Evolutionary conservation across 129 eudicot species (phyloP).

Genomic region (Lactuca sativa): DNA sequence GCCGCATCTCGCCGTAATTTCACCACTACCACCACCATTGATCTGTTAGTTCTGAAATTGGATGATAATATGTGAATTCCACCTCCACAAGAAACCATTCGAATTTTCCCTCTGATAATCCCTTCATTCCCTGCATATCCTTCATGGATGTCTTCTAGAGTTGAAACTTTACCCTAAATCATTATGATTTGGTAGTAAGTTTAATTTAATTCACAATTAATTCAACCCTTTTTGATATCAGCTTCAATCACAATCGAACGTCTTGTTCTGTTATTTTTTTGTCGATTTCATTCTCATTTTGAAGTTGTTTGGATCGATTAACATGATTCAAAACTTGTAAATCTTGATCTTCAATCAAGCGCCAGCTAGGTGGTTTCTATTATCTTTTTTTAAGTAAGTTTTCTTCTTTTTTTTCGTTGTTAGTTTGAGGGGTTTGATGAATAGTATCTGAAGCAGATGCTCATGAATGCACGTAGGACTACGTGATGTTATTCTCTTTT

Average conservation of each 20-base stretch:
- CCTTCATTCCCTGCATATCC: conserved; percentile 4
- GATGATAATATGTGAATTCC: no score
- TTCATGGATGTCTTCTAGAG: neutral
- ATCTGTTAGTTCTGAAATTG: no score
- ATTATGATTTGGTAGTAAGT: neutral
- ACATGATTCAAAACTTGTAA: conserved; percentile 14
- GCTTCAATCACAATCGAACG: neutral
- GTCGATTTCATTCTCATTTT: conserved; percentile 4
- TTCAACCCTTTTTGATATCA: conserved; percentile 7
- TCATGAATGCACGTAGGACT: neutral
- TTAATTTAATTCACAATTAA: conserved; percentile 18
- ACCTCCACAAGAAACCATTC: conserved; percentile 8
- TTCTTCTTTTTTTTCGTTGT: neutral
- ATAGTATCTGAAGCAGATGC: conserved; percentile 1
- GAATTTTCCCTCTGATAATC: conserved; percentile 27
- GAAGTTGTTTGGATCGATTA: conserved; percentile 29
- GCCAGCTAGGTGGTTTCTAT: conserved; percentile 43
- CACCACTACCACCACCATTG: no score
- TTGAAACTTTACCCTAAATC: neutral
- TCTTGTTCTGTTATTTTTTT: neutral
- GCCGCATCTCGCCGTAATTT: no score
- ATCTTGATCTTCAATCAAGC: conserved; percentile 12
- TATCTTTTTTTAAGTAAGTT: conserved; percentile 40
- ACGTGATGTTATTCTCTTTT: neutral
- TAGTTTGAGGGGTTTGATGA: conserved; percentile 2